These are phyloP conservation scores for Ascochyta viciae-villosae DNA, from an alignment of 2,329 filamentous ascomycete genomes.

Conservation along the genomic window DNA sequence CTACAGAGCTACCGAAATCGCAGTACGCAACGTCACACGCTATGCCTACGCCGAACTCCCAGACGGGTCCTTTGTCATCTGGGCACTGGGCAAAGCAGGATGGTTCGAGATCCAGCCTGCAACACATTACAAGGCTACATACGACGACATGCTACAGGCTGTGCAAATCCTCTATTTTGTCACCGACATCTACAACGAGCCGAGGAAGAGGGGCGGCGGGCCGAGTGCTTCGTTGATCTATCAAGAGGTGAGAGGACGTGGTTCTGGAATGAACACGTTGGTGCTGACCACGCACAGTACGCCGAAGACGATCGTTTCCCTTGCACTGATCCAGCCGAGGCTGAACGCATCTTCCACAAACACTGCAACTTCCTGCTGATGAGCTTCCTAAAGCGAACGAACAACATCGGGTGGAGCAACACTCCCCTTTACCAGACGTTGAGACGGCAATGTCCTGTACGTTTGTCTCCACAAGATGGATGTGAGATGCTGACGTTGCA, in stretches of 20 bases:
- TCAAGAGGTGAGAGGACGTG: constrained; percentile 40
- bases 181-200: constrained; percentile 61
- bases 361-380: constrained; percentile 55
- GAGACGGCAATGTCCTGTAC: constrained; percentile 47
- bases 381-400: constrained; percentile 54
- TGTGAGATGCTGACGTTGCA: constrained; percentile 12
- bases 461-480: background rate
- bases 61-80: constrained; percentile 65
- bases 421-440: constrained; percentile 54
- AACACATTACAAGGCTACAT: constrained; percentile 63
- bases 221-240: constrained; percentile 50
- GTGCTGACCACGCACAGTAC: constrained; percentile 36
- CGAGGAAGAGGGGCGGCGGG: constrained; percentile 50
- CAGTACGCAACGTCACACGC: constrained; percentile 60
- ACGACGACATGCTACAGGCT: constrained; percentile 67
- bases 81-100: constrained; percentile 69
- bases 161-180: constrained; percentile 70
- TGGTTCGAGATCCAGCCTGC: constrained; percentile 73
- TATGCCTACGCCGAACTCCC: constrained; percentile 62
- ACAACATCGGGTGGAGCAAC: constrained; percentile 54
- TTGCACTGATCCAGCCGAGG: constrained; percentile 34
- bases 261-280: background rate
- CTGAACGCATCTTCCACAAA: constrained; percentile 40
- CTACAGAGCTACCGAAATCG: constrained; percentile 53
- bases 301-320: constrained; percentile 43